Base-by-base conservation (phyloP, 2,329 filamentous ascomycete species). In the Aspergillus sp. region DNA sequence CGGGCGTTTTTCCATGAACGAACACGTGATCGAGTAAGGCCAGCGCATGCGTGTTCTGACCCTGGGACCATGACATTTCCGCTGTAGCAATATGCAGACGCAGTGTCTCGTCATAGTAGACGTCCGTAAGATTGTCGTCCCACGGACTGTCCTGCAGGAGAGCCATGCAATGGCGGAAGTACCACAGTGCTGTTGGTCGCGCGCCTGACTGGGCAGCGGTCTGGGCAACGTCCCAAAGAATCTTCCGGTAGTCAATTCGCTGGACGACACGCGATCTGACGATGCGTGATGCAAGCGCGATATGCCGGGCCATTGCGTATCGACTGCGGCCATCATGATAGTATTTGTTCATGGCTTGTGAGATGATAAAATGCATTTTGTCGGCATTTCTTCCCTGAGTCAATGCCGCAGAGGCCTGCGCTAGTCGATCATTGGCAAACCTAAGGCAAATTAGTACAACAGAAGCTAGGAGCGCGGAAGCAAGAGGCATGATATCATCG, bases 291-390 rank as follows among this genome's bases (percentile, higher is more conserved):
- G 86, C 83, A 54, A 86, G 80, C 60, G 87, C 90, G 3, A 95
- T 84, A 63, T 96, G 91, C 4, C 83, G 79, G 26, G 88, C 87
- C 49, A 85, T 83, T 49, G 80, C 83, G 59, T 94, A 89, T 8
- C 82, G 76, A 28, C 78, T 76, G 43, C 76, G 76, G 1, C 79
- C 73, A 49, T 88, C 82, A 27, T 77, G 69, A 26, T 71, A 80
- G 56, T 89, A 83, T 55, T 86, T 85, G 64, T 90, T 80, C 54
- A 96, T 79, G 0, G 84, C 85, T 60, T 88, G 83, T 0, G 87
- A 85, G 57, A 96, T 88, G 41, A 89, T 81, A 57, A 90, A 96
- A 66, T 96, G 89, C 90, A 96, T 96, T 56, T 86, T 85, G 19
- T 78, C 73, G 26, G 78, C 71, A 46, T 85, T 81, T 43, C 70